Conservation (phyloP, 371 early-diverging fungal species). For the Syncephalastrum monosporum region DNA sequence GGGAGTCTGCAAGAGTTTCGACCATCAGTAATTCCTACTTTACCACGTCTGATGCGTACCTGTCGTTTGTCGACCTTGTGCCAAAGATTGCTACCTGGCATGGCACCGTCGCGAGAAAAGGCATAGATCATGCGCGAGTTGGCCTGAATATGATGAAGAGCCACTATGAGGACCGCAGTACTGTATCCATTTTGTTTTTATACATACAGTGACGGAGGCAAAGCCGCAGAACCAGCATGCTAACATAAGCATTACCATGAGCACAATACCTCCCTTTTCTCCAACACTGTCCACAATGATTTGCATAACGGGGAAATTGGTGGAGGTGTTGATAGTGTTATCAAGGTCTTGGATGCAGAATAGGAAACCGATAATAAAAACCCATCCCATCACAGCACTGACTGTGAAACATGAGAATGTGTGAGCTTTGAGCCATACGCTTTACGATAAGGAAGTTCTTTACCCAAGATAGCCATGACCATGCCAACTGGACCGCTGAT, state of each 20-base stretch:
- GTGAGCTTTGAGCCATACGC: background rate
- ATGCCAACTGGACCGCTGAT: slow-evolving; percentile 7
- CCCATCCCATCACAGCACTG: slow-evolving; percentile 37
- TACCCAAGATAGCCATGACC: slow-evolving; percentile 14
- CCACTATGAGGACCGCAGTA: background rate
- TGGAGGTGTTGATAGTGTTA: slow-evolving; percentile 31
- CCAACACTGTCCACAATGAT: slow-evolving; percentile 54
- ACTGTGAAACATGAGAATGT: slow-evolving; percentile 10
- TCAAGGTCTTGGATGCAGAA: slow-evolving; percentile 47
- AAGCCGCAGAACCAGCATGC: slow-evolving; percentile 61
- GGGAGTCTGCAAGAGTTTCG: slow-evolving; percentile 23
- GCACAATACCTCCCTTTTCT: slow-evolving; percentile 41
- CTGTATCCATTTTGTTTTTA: background rate
- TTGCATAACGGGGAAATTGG: slow-evolving; percentile 49
- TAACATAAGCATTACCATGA: slow-evolving; percentile 54
- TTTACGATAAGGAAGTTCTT: background rate
- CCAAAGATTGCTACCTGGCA: slow-evolving; percentile 55
- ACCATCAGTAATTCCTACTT: background rate
- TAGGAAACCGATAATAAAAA: slow-evolving; percentile 38
- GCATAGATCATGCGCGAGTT: slow-evolving; percentile 75
- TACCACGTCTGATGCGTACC: slow-evolving; percentile 36
- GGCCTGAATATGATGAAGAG: slow-evolving; percentile 10
- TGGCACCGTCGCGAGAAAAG: slow-evolving; percentile 70
- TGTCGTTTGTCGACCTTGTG: slow-evolving; percentile 21
- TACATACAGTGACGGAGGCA: slow-evolving; percentile 44